A percentile compares a stretch with the other conserved stretches of the same genome.
phyloP scores from a whole-genome alignment of 306 rosid species.

The Sphenostylis stenocarpa region DNA sequence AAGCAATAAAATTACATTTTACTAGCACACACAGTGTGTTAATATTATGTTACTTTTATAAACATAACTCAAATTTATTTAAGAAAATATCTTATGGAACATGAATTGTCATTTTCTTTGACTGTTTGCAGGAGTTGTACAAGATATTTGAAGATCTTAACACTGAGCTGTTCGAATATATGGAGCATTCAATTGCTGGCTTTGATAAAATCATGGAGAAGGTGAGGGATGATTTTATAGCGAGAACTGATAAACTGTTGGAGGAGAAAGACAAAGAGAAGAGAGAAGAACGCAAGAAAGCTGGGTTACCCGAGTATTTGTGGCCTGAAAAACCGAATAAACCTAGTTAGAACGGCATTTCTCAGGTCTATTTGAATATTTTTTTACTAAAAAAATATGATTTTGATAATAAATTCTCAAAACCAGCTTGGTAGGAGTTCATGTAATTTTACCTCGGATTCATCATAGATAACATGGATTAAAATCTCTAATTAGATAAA shows the following conservation, averaged over 20 bases:
- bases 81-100: too few relatives aligned
- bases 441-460: too few relatives aligned
- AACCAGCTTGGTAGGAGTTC: too few relatives aligned
- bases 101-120: slow-evolving; percentile 24
- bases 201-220: slow-evolving; percentile 46
- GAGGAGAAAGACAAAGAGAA: slow-evolving; percentile 38
- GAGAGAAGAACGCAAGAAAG: slow-evolving; percentile 40
- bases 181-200: slow-evolving; percentile 57
- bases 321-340: not conserved
- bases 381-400: too few relatives aligned
- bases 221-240: slow-evolving; percentile 9
- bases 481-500: too few relatives aligned
- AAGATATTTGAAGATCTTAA: slow-evolving; percentile 28
- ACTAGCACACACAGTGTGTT: not conserved
- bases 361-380: too few relatives aligned
- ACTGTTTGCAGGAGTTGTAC: slow-evolving; percentile 53
- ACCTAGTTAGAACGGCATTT: too few relatives aligned
- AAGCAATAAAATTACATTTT: not conserved
- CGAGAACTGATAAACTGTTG: slow-evolving; percentile 32
- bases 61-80: not conserved
- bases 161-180: not conserved
- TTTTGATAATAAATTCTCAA: too few relatives aligned
- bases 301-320: not conserved
- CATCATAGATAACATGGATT: too few relatives aligned
- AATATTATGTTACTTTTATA: not conserved